Base-by-base conservation (phyloP, 352 stramenopile genomes). In the Globisporangium echinulatum region DNA sequence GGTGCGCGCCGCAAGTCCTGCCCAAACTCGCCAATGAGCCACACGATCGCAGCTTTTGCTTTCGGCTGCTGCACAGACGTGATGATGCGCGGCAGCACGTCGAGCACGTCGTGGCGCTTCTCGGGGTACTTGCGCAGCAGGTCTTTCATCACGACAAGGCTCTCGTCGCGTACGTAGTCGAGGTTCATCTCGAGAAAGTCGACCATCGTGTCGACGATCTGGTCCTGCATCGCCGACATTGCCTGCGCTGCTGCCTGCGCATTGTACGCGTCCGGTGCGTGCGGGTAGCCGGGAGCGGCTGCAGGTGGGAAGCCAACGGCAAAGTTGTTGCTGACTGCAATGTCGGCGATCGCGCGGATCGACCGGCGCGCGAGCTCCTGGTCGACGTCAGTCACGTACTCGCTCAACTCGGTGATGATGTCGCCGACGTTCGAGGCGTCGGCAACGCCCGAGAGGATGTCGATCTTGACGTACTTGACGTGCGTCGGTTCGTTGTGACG, bases 381-480 rank as follows among this genome's bases (percentile, higher is more conserved):
- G 77, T 99, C 94, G 33, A 96, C 84, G 68, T 98, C 96, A 48
- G 85, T 90, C 7, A 98, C 96, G 71, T 98, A 98, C 74, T 99
- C 97, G 51, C 80, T 96, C 15, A 99, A 76, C 79, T 99, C 97
- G 17, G 82, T 88, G 14, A 99, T 85, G 75, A 99, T 98, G 52
- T 99, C 96, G 8, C 86, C 87, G 6, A 97, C 94, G 60, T 96
- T 99, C 17, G 92, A 75, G 2, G 82, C 82, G 70, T 98, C 97
- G 3, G 96, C 96, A 25, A 99, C 81, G 40, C 92, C 80, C n/a
- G 96, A 87, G 25, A 99, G 71, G 49, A 99, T 89, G 56, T 96
- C 75, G 48, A 99, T 90, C 80, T 99, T 99, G 52, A 98, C 82
- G 69, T 98, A 97, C 72, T 99, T 98, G 61, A 99, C 95, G 68